Evolutionary conservation across 192 early-diverging fungal genomes (phyloP), one percentile per base, ranked within the genome.

Genomic region (Gigaspora rosea): DNA sequence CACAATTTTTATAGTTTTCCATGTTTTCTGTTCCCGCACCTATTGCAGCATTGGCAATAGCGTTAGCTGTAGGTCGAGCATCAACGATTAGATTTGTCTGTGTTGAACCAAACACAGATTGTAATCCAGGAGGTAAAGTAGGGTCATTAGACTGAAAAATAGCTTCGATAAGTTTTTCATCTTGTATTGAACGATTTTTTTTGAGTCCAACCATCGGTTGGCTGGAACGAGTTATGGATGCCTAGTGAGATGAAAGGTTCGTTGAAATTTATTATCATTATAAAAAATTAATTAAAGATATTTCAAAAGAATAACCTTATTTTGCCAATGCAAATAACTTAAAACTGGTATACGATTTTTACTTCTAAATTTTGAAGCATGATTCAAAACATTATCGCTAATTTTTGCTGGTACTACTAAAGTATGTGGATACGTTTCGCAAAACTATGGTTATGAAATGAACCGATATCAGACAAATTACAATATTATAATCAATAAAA

Each of bases 201-300:
- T 94, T 94, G 16, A 99, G 86, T 1, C 97, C 97, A 48, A 95
- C 95, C 88, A 99, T 91, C 0, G 97, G 97, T 81, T 99, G 97
- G 73, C 92, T 92, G 5, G 92, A 94, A 48, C 97, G 90, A 41
- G 97, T 97, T 75, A 99, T 96, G 20, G 95, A 91, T 33, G 93
- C 92, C 87, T 86, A 76, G n/a, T 15, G 18, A 68, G 20, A 73
- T 8, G 11, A 54, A 54, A 18, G 16, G 48, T 41, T 41, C 41
- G 41, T 32, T 13, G 54, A n/a, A 51, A 66, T 36, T 73, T 36
- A 59, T 59, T 27, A 22, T 20, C 15, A 47, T 61, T 15, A 74
- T 41, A 41, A 41, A 35, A 13, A 47, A 50, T 9, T 13, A 10
- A 69, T 49, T 0, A 32, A 48, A 69, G 2, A 15, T 50, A 15